Evolutionary conservation across 345 rosid species (phyloP), one percentile per base, ranked within the genome.

Genomic region (Turritis glabra): DNA sequence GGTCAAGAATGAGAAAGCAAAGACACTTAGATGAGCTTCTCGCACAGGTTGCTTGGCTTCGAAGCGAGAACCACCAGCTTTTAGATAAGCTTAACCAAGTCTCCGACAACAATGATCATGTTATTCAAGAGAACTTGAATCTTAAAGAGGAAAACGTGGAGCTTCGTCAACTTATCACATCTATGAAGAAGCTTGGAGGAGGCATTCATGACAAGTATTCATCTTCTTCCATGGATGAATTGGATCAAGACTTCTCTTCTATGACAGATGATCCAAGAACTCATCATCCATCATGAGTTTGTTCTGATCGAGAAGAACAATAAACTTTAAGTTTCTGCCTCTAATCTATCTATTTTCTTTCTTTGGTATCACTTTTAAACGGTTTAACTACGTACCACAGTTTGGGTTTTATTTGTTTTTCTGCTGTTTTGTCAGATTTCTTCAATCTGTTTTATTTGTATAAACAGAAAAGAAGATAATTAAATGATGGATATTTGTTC

Each of bases 1-100:
- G 97, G 26, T 93, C 97, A 23, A 94, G 98, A 29, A 88, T 93
- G 98, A 89, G 98, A 62, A 93, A 91, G 82, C 98, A 91, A 82
- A 87, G 88, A 79, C 98, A 94, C 83, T 81, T 94, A 10, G 98
- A 94, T 40, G 98, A 94, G 88, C 95, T 94, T 26, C 86, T 91
- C 82, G 85, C 98, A 0, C 97, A 91, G 75, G 91, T 94, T 19
- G 73, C 91, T 51, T 86, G 93, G 94, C 92, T 94, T 64, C 71
- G 97, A 53, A 89, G 83, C 37, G 97, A 94, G 83, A 94, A 91
- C 52, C 91, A 85, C 51, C 95, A 85, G 79, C 93, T 94, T 22
- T 30, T 86, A 19, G 91, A 89, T 30, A 88, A 88, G 80, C 84
- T 94, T 74, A 91, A 86, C 89, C 82, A 81, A 64, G 82, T 80